These are phyloP conservation scores for Bryopsis sp. DNA, from an alignment of 139 green algal genomes.

Conservation along the genomic window DNA sequence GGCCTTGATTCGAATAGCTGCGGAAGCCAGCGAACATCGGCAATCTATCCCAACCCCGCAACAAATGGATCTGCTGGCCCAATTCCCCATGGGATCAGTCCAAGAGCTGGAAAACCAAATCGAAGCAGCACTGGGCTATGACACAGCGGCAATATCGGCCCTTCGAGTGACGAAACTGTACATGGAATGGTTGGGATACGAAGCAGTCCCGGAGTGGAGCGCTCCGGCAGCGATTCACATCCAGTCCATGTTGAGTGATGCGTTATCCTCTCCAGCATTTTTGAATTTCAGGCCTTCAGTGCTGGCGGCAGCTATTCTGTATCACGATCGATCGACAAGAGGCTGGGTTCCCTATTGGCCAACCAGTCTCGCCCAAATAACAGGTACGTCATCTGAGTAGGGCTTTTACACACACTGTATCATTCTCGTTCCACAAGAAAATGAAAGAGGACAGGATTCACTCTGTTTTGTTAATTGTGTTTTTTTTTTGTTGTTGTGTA, in stretches of 20 bases:
- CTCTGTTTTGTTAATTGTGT: no score
- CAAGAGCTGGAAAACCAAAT: conserved; percentile 37
- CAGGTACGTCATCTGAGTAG: no score
- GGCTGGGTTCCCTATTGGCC: conserved; percentile 77
- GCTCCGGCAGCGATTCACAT: not conserved
- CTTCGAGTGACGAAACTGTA: conserved; percentile 67
- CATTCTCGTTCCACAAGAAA: no score
- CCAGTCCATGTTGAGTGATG: conserved; percentile 8
- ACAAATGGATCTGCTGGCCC: conserved; percentile 13
- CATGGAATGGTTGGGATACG: conserved; percentile 61
- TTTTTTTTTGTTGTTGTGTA: no score
- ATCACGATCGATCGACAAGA: conserved; percentile 57
- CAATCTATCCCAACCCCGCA: not conserved
- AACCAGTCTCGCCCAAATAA: conserved; percentile 65
- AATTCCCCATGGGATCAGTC: conserved; percentile 20
- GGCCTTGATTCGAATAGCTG: not conserved
- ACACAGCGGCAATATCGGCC: conserved; percentile 51
- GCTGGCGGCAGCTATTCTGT: conserved; percentile 66
- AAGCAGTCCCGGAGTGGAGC: conserved; percentile 1
- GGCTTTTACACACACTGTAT: no score
- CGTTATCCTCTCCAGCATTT: conserved; percentile 25
- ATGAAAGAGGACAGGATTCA: no score
- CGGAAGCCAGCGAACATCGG: not conserved
- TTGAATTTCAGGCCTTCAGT: conserved; percentile 73
- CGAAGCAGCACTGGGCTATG: conserved; percentile 26